These are phyloP conservation scores for Psidium friedrichsthalianum DNA, from an alignment of 345 rosid genomes.

Conservation along the genomic window DNA sequence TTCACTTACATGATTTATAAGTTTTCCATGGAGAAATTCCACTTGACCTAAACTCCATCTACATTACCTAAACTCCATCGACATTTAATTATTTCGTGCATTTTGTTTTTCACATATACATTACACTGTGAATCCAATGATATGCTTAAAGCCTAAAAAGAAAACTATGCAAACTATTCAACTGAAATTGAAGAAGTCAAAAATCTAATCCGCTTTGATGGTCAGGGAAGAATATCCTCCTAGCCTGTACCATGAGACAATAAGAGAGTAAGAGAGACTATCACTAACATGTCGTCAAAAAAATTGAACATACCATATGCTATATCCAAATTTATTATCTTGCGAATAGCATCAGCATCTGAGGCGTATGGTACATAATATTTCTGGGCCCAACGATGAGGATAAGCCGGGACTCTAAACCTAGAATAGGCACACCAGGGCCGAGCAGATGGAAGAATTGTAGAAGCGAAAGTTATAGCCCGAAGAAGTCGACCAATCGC, in stretches of 20 bases:
- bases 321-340: slow-evolving; percentile 39
- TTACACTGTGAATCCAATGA: not conserved
- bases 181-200: not conserved
- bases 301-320: slow-evolving; percentile 42
- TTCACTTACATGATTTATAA: not conserved
- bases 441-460: slow-evolving; percentile 85
- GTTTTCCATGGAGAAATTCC: not conserved
- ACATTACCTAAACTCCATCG: not conserved
- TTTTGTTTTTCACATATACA: not conserved
- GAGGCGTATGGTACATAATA: slow-evolving; percentile 80
- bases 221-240: not conserved
- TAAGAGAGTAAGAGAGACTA: not conserved
- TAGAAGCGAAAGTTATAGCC: slow-evolving; percentile 72
- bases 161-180: not conserved
- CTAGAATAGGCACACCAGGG: slow-evolving; percentile 90
- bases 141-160: not conserved
- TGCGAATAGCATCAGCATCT: slow-evolving; percentile 52
- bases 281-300: not conserved
- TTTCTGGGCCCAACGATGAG: slow-evolving; percentile 88
- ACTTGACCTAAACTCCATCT: not conserved
- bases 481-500: slow-evolving; percentile 87
- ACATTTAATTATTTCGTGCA: not conserved
- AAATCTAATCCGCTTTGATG: not conserved
- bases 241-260: not conserved
- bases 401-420: slow-evolving; percentile 55